Evolutionary conservation across 1,139 yeast species (phyloP), one percentile per base, ranked within the genome.

Genomic region (Kodamaea sp.): DNA sequence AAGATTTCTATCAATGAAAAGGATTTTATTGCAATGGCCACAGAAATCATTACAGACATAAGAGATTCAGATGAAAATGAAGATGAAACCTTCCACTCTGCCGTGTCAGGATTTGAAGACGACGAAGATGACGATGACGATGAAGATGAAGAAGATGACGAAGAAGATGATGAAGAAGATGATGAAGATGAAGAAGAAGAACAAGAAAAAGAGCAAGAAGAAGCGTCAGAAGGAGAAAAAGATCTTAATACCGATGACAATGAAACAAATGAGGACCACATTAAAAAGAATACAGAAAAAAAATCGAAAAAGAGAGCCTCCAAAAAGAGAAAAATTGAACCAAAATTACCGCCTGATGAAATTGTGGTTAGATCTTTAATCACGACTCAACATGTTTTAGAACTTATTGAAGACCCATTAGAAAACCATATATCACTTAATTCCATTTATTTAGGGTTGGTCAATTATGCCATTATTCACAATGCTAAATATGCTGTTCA

Each of bases 21-120:
- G 42, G 96, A 90, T 63, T 89, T 89, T 57, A 78, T 87, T 20
- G 78, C 86, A 31, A 84, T 88, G 79, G 75, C 87, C 12, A 79
- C 85, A n/a, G 97, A 90, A 66, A 78, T 88, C 20, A 81, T 89
- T 29, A 81, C 89, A 29, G 97, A 90, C 67, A 72, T 89, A 33
- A 75, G 89, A 56, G 96, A 88, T 59, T 75, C 82, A 7, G 83
- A 74, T 34, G 65, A 73, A 40, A 64, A 60, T 38, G 73, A 68
- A 3, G 63, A 55, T 24, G 60, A 65, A 24, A 63, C 82, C 0
- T 80, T 79, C 47, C 79, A 75, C 45, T 76, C 84, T 4, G 86
- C 86, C 0, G 68, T 67, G 23, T 67, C 75, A 1, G 66, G 67
- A 2, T 63, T 67, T 42, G 56, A 55, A n/a, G 62, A 56, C 24